These are phyloP conservation scores for Cyclotella atomus DNA, from an alignment of 108 stramenopile species.

Conservation along the genomic window DNA sequence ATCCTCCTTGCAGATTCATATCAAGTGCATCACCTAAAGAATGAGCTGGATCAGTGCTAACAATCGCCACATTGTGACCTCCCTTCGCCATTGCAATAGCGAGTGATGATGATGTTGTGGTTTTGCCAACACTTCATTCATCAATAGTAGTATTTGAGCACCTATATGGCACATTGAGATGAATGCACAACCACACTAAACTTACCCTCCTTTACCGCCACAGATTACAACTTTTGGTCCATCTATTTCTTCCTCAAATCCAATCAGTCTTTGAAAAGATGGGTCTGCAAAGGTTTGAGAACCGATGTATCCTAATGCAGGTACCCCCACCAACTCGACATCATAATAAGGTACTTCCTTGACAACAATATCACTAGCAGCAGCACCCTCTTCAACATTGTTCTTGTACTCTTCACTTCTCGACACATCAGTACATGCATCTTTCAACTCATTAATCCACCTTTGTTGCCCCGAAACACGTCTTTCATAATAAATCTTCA, in stretches of 20 bases:
- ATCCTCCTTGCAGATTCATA: slow-evolving; percentile 73
- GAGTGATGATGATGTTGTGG: slow-evolving; percentile 84
- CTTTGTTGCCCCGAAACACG: slow-evolving; percentile 70
- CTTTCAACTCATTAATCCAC: slow-evolving; percentile 74
- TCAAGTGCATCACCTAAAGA: slow-evolving; percentile 94
- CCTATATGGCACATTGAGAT: too few relatives aligned
- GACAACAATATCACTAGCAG: slow-evolving; percentile 53
- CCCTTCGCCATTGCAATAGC: slow-evolving; percentile 87
- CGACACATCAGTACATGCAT: slow-evolving; percentile 71
- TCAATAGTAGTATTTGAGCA: not conserved
- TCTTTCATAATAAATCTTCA: slow-evolving; percentile 74
- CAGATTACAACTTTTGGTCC: slow-evolving; percentile 80
- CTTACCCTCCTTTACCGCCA: slow-evolving; percentile 82
- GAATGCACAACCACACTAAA: not conserved
- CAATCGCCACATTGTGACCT: slow-evolving; percentile 87
- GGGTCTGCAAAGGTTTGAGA: slow-evolving; percentile 56
- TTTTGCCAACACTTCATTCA: slow-evolving; percentile 54
- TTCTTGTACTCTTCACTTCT: slow-evolving; percentile 59
- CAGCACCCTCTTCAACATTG: slow-evolving; percentile 52
- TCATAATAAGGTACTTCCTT: slow-evolving; percentile 85
- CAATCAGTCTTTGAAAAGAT: slow-evolving; percentile 52
- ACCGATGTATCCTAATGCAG: slow-evolving; percentile 79
- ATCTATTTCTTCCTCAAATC: slow-evolving; percentile 58
- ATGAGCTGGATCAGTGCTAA: slow-evolving; percentile 97
- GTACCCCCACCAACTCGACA: slow-evolving; percentile 84